These are phyloP conservation scores for Claviceps cyperi DNA, from an alignment of 2,329 filamentous ascomycete genomes.

Conservation along the genomic window DNA sequence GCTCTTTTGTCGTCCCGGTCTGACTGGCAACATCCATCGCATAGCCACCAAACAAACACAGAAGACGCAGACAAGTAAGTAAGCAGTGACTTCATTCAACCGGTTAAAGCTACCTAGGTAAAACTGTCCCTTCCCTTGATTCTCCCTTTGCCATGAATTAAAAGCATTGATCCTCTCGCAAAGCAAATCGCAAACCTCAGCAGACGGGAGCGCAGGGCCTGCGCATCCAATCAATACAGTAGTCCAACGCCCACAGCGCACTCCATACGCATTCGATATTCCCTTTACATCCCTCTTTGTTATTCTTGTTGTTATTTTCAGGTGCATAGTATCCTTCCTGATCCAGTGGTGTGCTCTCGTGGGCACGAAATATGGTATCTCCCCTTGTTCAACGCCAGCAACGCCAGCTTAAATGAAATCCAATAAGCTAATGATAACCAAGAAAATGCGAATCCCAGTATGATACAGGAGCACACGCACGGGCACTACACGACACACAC, in stretches of 20 bases:
- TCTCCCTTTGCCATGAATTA: neutral
- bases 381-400: slow-evolving; percentile 10
- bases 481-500: neutral
- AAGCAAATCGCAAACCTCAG: neutral
- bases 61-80: neutral
- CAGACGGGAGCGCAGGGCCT: neutral
- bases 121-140: neutral
- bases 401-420: slow-evolving; percentile 18
- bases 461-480: slow-evolving; percentile 15
- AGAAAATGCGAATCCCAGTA: slow-evolving; percentile 20
- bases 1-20: neutral
- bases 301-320: neutral
- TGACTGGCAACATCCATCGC: neutral
- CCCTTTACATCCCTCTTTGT: slow-evolving; percentile 5
- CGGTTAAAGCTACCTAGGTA: slow-evolving; percentile 3
- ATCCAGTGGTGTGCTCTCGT: slow-evolving; percentile 9
- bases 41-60: neutral
- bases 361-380: slow-evolving; percentile 23
- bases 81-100: neutral
- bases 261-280: slow-evolving; percentile 6
- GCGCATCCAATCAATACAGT: neutral
- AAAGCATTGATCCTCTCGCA: neutral
- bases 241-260: neutral
- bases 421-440: slow-evolving; percentile 14
- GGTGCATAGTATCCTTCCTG: slow-evolving; percentile 6